Evolutionary conservation across 1,284 basidiomycete species (phyloP).

Genomic region (Marasmius sp.): DNA sequence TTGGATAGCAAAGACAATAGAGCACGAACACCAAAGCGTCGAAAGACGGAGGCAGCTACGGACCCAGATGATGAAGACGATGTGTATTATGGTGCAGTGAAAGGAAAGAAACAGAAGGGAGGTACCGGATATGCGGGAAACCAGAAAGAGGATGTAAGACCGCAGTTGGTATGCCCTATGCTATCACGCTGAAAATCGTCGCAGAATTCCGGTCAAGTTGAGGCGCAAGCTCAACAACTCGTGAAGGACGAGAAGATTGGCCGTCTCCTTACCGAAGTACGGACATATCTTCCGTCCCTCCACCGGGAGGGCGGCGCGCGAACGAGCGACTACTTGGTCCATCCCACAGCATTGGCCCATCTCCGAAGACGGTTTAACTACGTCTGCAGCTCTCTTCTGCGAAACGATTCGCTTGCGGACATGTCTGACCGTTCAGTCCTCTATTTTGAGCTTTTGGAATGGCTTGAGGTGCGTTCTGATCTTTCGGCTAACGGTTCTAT

Average conservation of each 20-base stretch:
- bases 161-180: neutral
- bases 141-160: conserved; percentile 75
- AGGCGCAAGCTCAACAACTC: conserved; percentile 71
- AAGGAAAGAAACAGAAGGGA: conserved; percentile 65
- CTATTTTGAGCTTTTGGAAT: conserved; percentile 88
- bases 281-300: conserved; percentile 77
- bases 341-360: conserved; percentile 87
- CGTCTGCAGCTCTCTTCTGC: conserved; percentile 78
- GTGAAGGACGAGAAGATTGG: conserved; percentile 73
- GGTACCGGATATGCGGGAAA: conserved; percentile 86
- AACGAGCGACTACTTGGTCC: conserved; percentile 84
- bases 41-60: conserved; percentile 42
- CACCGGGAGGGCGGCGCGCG: conserved; percentile 69
- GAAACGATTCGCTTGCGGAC: conserved; percentile 89
- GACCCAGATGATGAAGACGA: conserved; percentile 59
- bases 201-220: conserved; percentile 76
- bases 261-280: conserved; percentile 64
- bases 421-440: conserved; percentile 86
- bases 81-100: conserved; percentile 40
- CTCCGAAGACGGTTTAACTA: conserved; percentile 86
- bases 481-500: conserved; percentile 1
- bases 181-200: neutral
- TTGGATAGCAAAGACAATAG: conserved; percentile 29
- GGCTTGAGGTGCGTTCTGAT: conserved; percentile 74
- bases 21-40: conserved; percentile 47